Evolutionary conservation across 2,329 filamentous ascomycete species (phyloP).

Genomic region (Verticillium nubilum): DNA sequence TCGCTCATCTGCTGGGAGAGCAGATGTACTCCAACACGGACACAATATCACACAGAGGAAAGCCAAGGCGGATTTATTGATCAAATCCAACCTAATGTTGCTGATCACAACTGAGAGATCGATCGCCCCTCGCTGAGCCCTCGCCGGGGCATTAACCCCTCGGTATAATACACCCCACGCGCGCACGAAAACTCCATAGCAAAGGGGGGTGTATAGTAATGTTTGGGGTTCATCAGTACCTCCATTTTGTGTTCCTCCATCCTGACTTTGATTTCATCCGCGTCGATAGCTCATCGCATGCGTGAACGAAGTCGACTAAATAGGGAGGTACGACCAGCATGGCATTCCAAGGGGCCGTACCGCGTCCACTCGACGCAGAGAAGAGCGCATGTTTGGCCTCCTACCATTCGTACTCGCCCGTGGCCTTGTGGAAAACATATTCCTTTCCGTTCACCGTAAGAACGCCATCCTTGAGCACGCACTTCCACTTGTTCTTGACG

Average conservation of each 20-base stretch:
- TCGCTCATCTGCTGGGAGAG: no score
- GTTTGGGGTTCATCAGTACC: not conserved
- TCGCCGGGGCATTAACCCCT: not conserved
- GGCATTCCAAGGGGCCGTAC: not conserved
- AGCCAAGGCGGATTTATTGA: not conserved
- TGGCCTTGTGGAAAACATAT: conserved; percentile 97
- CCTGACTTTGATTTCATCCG: not conserved
- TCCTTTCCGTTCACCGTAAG: conserved; percentile 91
- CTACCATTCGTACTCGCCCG: conserved; percentile 97
- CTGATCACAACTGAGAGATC: not conserved
- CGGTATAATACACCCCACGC: not conserved
- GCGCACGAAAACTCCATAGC: not conserved
- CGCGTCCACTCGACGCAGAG: not conserved
- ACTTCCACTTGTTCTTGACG: conserved; percentile 99
- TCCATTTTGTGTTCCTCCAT: not conserved
- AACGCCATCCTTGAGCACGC: conserved; percentile 93
- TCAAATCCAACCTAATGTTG: not conserved
- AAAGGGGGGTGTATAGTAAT: not conserved
- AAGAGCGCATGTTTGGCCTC: not conserved
- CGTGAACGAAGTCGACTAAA: not conserved
- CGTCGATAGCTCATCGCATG: not conserved
- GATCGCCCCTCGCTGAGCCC: not conserved
- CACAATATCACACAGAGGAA: not conserved
- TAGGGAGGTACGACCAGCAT: not conserved
- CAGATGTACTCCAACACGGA: no score